Evolutionary conservation across 768 basidiomycete species (phyloP), one percentile per base, ranked within the genome.

Genomic region (Leccinum barrowsii): DNA sequence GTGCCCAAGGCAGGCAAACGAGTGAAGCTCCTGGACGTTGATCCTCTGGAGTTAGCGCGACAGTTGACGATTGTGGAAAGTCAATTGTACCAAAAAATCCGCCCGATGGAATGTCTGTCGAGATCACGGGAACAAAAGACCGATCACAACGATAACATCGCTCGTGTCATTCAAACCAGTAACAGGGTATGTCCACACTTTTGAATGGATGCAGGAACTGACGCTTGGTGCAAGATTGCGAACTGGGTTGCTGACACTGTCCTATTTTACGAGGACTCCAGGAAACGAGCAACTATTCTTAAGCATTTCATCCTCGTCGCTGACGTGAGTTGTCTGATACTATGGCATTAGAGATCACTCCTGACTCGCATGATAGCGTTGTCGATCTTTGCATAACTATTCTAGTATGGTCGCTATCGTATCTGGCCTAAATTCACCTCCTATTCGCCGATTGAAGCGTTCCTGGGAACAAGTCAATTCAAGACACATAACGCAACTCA

Each of bases 341-440:
- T n/a, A 11, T 37, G 8, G 30, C 57, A 12, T 26, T 46, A 12
- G 30, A 50, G 34, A 24, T 26, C 28, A 19, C 48, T 37, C 26
- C 47, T 52, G 56, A 57, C 37, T 28, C 46, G 50, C 55, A n/a
- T 62, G 57, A 49, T 62, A 98, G 95, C 90, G 92, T 30, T 96
- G 95, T 71, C 90, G 92, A 49, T 73, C 75, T 17, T 75, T 98
- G 63, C 91, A 95, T 72, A 98, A 98, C 74, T 98, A 93, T 75
- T 95, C 94, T 19, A 91, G 87, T n/a, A 92, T 98, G 87, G 92
- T 94, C 58, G 94, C 94, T 34, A 90, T 98, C 56, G 87, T 94
- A 37, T 96, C 96, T 13, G 96, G 94, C 7, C 79, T 98, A 54
- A 95, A 96, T 65, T 92, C 92, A 1, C 90, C 96, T 19, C 93